Evolutionary conservation across 1,284 basidiomycete species (phyloP), one percentile per base, ranked within the genome.

Genomic region (Puccinia brachypodii): DNA sequence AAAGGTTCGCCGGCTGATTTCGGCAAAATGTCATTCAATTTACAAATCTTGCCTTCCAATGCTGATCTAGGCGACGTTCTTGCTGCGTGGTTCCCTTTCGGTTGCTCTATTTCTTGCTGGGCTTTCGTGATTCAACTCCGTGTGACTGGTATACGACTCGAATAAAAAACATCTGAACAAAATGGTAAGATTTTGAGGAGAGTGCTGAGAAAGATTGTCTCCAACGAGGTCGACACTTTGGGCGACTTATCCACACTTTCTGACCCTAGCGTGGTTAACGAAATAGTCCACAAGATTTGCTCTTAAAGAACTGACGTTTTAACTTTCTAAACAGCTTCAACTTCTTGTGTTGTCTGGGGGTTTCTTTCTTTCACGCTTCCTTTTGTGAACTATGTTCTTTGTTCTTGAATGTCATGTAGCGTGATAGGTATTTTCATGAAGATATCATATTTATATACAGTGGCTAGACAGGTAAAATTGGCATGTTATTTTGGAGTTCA

Each of bases 161-260:
- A 68, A 33, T 28, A 38, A 64, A 56, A 28, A 42, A 14, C 42
- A 7, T 58, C 25, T 2, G 1, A 25, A 50, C 25, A 1, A 28
- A 22, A 8, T n/a, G n/a, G n/a, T 2, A n/a, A 92, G 92, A 94
- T 95, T 87, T 95, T 98, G 92, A 91, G 95, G 81, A 91, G 96
- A 77, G 92, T 97, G 83, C 90, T 98, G 89, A 91, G 96, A 85
- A 98, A 99, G 91, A 94, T 98, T 86, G 92, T 94, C 66, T 92
- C 93, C 2, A 93, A 94, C 71, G 95, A 98, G 87, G 93, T 91
- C 28, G 95, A 98, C 87, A 92, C 95, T 87, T 91, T 99, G 62
- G 88, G 88, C 53, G 96, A 99, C 88, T 89, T 97, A 50, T 94
- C 92, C 83, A 95, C 95, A 14, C 89, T 97, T 75, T 94, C 94